Percentiles rank a stretch among this genome's conserved stretches.
These are phyloP conservation scores for Magnusiomyces clavatus DNA, from an alignment of 1,139 yeast genomes.

Conservation along the genomic window DNA sequence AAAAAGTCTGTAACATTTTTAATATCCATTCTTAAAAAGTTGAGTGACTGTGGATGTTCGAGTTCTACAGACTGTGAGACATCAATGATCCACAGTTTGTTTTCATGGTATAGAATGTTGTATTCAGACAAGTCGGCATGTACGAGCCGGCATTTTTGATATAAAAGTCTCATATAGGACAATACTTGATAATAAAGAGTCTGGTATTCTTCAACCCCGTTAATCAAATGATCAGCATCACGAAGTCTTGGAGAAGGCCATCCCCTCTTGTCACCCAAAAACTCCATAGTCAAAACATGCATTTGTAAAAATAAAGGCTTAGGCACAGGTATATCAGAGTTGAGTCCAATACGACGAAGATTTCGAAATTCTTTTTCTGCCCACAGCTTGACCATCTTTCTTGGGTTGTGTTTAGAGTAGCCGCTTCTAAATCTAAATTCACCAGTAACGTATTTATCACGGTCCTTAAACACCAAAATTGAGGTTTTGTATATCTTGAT, in stretches of 20 bases:
- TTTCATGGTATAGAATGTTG: slow-evolving; percentile 77
- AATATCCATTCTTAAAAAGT: slow-evolving; percentile 93
- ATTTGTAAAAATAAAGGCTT: slow-evolving; percentile 81
- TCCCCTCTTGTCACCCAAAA: slow-evolving; percentile 59
- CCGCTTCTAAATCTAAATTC: slow-evolving; percentile 86
- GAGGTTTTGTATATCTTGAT: slow-evolving; percentile 95
- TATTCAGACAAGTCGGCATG: slow-evolving; percentile 98
- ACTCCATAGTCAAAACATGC: slow-evolving; percentile 94
- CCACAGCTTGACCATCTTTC: slow-evolving; percentile 97
- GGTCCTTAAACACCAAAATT: slow-evolving; percentile 86
- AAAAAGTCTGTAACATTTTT: slow-evolving; percentile 91
- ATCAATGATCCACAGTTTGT: slow-evolving; percentile 78
- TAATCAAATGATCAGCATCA: slow-evolving; percentile 44
- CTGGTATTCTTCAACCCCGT: slow-evolving; percentile 40
- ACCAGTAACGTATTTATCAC: slow-evolving; percentile 94
- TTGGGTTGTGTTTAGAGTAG: slow-evolving; percentile 81
- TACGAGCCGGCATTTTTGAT: slow-evolving; percentile 79
- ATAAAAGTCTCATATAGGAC: slow-evolving; percentile 78
- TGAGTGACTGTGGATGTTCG: slow-evolving; percentile 94
- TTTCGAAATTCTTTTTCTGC: slow-evolving; percentile 97
- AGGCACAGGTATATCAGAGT: slow-evolving; percentile 83
- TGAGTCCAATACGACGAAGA: slow-evolving; percentile 61
- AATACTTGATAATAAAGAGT: slow-evolving; percentile 70
- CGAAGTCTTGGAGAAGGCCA: slow-evolving; percentile 83
- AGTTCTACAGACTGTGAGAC: slow-evolving; percentile 98